Evolutionary conservation across 225 moss, liverwort and hornwort genomes (phyloP), one percentile per base, ranked within the genome.

Genomic region (Anthoceros angustus): DNA sequence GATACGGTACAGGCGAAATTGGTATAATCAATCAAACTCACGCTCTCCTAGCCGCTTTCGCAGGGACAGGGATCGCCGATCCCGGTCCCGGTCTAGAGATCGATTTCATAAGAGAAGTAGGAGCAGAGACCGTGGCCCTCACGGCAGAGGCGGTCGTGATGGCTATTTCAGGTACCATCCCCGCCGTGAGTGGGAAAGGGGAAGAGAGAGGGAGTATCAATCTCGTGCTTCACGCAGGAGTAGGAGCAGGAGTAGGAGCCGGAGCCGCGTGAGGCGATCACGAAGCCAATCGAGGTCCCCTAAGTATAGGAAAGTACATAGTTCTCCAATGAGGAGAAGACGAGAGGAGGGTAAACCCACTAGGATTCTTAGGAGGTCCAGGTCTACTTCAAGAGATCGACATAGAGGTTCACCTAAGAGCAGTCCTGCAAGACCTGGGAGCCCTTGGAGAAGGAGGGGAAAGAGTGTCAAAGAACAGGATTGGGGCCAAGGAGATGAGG

Each of bases 61-160:
- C 0, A 88, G 94, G 42, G 90, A 90, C 40, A 83, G 84, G 14
- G 79, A 82, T 8, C 23, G 40, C 39, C 82, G 84, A 67, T 92
- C 92, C 48, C 81, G 77, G 24, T 93, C 98, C 7, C 69, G 69
- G 18, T 82, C 82, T 48, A 75, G 81, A 77, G 88, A 87, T 0
- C 82, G 79, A 42, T 65, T 67, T 64, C 81, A 78, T 18, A 76
- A 75, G 43, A 72, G 78, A 64, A 84, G 81, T 64, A 43, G 60
- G 6, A 78, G 78, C 60, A 88, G 88, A 70, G 88, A 98, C 20
- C 85, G 88, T 6, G 88, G 86, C 48, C 74, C 71, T 45, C 72
- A 89, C 68, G 68, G 81, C 72, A 82, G 91, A 70, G 92, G 95
- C 66, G 86, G 89, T 42, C 87, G 84, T 61, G 95, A 98, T 75